Percentiles rank a stretch among this genome's conserved stretches.
phyloP scores from a whole-genome alignment of 177 flowering plant genomes.

The Vitis hybrid region DNA sequence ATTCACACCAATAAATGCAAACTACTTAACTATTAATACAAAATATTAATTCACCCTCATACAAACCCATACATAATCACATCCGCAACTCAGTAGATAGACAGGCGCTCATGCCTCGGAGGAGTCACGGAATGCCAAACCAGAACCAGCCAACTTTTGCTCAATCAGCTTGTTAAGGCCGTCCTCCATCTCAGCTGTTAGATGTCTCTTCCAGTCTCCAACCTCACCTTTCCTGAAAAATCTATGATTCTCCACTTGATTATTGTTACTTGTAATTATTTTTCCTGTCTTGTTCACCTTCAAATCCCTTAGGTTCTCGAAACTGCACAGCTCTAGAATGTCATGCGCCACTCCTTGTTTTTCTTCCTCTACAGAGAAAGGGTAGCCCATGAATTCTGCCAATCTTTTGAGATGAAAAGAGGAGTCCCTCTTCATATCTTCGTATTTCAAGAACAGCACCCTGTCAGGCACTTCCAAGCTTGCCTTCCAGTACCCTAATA shows the following conservation, averaged over 20 bases:
- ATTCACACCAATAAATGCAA: too few species aligned
- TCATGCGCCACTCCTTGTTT: neutral
- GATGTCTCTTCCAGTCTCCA: conserved; percentile 18
- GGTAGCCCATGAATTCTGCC: conserved; percentile 1
- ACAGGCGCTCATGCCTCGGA: too few species aligned
- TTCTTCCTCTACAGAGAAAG: conserved; percentile 6
- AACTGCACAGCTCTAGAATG: conserved; percentile 14
- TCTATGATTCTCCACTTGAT: neutral
- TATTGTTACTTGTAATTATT: neutral
- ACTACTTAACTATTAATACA: too few species aligned
- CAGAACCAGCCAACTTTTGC: conserved; percentile 16
- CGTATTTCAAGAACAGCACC: neutral
- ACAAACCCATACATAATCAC: too few species aligned
- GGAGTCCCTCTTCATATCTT: conserved; percentile 8
- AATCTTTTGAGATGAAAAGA: neutral
- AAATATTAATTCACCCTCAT: too few species aligned
- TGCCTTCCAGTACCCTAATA: too few species aligned
- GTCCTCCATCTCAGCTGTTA: conserved; percentile 12
- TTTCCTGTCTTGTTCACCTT: conserved; percentile 10
- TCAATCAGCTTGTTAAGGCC: conserved; percentile 11
- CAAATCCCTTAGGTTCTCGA: conserved; percentile 16
- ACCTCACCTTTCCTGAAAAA: conserved; percentile 20
- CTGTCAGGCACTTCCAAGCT: conserved; percentile 17
- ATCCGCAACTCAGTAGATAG: too few species aligned
- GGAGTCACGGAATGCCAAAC: conserved; percentile 8